Evolutionary conservation across 768 basidiomycete genomes (phyloP).

Genomic region (Naganishia randhawae): DNA sequence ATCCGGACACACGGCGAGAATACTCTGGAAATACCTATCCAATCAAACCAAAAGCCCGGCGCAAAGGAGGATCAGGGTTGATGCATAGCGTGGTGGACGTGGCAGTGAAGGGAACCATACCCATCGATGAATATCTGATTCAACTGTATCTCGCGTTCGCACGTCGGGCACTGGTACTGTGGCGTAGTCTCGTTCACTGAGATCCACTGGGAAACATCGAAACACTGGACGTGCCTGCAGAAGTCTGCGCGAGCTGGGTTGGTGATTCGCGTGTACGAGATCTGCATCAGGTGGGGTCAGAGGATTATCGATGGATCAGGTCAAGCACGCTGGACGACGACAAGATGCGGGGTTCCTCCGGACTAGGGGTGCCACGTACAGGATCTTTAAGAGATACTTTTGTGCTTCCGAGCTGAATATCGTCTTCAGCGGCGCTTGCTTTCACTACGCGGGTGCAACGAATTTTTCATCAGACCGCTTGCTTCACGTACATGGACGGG

Average conservation of each 20-base stretch:
- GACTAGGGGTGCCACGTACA: constrained; percentile 57
- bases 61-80: constrained; percentile 1
- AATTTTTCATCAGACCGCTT: too few relatives aligned
- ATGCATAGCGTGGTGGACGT: neutral
- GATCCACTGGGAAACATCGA: constrained; percentile 91
- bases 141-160: constrained; percentile 70
- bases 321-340: neutral
- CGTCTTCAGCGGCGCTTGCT: constrained; percentile 64
- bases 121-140: constrained; percentile 89
- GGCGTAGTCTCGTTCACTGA: constrained; percentile 94
- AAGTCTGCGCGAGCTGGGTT: constrained; percentile 79
- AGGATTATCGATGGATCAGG: neutral
- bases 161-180: constrained; percentile 91
- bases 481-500: too few relatives aligned
- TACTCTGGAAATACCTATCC: constrained; percentile 77
- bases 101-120: constrained; percentile 52
- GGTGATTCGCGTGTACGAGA: constrained; percentile 79
- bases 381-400: constrained; percentile 92
- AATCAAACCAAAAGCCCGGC: too few relatives aligned
- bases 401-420: constrained; percentile 82
- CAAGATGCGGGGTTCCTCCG: too few relatives aligned
- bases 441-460: constrained; percentile 56
- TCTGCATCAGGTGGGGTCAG: constrained; percentile 50
- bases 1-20: constrained; percentile 71
- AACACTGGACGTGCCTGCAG: constrained; percentile 90